These are phyloP conservation scores for Chalaropsis thielavioides DNA, from an alignment of 2,329 filamentous ascomycete species.

Conservation along the genomic window DNA sequence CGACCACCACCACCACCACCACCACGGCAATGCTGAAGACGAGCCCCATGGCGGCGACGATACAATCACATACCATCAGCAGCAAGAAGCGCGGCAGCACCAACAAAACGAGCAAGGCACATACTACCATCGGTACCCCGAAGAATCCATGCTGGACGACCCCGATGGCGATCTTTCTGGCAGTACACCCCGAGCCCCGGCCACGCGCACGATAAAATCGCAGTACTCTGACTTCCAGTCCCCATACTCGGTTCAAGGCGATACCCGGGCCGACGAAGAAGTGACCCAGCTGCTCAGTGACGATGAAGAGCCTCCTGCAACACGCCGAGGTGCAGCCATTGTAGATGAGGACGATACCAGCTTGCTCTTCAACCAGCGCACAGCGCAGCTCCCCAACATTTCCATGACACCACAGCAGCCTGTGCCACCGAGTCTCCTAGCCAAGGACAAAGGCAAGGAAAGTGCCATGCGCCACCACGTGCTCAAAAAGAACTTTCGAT, in stretches of 20 bases:
- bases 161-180: conserved; percentile 38
- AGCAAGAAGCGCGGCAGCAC: conserved; percentile 14
- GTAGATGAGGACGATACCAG: conserved; percentile 34
- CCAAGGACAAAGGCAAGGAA: conserved; percentile 29
- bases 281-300: conserved; percentile 25
- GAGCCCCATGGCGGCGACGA: conserved; percentile 27
- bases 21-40: conserved; percentile 31
- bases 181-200: conserved; percentile 48
- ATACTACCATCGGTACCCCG: conserved; percentile 21
- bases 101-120: background rate
- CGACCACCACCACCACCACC: too few species aligned
- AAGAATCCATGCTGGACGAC: conserved; percentile 56
- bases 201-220: conserved; percentile 33
- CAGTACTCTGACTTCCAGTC: conserved; percentile 53
- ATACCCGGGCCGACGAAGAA: conserved; percentile 39
- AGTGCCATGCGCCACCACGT: conserved; percentile 80
- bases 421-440: conserved; percentile 29
- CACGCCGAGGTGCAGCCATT: background rate
- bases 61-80: conserved; percentile 25
- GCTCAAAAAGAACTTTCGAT: conserved; percentile 88
- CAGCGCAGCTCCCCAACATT: conserved; percentile 39
- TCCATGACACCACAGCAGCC: conserved; percentile 47
- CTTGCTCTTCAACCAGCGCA: conserved; percentile 37
- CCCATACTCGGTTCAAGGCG: conserved; percentile 60
- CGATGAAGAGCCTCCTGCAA: conserved; percentile 25